These are phyloP conservation scores for Xanthoparmelia taractica DNA, from an alignment of 495 filamentous ascomycete species.

Conservation along the genomic window DNA sequence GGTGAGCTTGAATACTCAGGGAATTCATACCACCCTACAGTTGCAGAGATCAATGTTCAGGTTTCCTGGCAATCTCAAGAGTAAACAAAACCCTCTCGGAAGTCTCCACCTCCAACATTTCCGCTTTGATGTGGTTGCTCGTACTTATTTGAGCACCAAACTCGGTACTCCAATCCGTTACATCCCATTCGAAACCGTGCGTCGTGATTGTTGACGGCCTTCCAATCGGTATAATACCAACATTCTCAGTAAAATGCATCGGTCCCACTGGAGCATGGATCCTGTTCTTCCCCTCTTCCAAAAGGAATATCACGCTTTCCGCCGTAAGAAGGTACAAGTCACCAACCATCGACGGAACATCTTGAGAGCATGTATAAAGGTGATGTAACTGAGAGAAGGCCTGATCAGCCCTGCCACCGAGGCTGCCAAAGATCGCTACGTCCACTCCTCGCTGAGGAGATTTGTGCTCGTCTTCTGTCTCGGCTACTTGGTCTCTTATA, in stretches of 20 bases:
- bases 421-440: slow-evolving; percentile 68
- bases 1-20: background rate
- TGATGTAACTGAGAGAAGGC: slow-evolving; percentile 81
- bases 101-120: slow-evolving; percentile 54
- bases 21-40: background rate
- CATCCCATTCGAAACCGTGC: slow-evolving; percentile 81
- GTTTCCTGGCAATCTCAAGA: slow-evolving; percentile 49
- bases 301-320: slow-evolving; percentile 71
- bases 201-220: slow-evolving; percentile 67
- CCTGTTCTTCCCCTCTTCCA: slow-evolving; percentile 57
- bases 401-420: slow-evolving; percentile 88
- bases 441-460: slow-evolving; percentile 27
- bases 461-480: background rate
- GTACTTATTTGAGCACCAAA: slow-evolving; percentile 85
- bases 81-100: slow-evolving; percentile 75
- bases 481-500: slow-evolving; percentile 34
- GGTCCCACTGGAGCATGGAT: slow-evolving; percentile 50
- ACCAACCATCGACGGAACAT: slow-evolving; percentile 22
- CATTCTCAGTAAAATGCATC: slow-evolving; percentile 50
- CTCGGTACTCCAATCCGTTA: slow-evolving; percentile 66
- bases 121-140: slow-evolving; percentile 71
- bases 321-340: slow-evolving; percentile 66
- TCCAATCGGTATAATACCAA: slow-evolving; percentile 78
- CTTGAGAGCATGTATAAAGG: slow-evolving; percentile 48
- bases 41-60: background rate